A percentile compares a stretch with the other conserved stretches of the same genome.
These are phyloP conservation scores for Liquidambar formosana DNA, from an alignment of 164 flowering plant species.

Conservation along the genomic window DNA sequence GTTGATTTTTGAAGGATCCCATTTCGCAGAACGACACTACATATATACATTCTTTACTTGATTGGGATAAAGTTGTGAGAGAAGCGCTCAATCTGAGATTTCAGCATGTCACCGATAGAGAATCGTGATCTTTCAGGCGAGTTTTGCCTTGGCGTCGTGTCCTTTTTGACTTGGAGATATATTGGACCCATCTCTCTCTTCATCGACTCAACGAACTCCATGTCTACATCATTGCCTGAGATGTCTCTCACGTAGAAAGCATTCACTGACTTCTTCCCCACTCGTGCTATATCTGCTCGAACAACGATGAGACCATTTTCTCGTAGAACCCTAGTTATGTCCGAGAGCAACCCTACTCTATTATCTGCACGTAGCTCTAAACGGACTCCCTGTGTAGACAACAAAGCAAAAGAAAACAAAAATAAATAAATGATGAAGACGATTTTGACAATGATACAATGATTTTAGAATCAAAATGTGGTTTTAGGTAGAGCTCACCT, in stretches of 20 bases:
- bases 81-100: slow-evolving; percentile 49
- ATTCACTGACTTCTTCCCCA: slow-evolving; percentile 55
- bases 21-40: not conserved
- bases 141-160: slow-evolving; percentile 11
- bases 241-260: slow-evolving; percentile 65
- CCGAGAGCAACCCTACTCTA: slow-evolving; percentile 67
- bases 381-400: slow-evolving; percentile 48
- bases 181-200: slow-evolving; percentile 62
- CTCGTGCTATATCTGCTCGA: slow-evolving; percentile 68
- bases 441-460: not conserved
- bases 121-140: slow-evolving; percentile 31
- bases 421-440: not conserved
- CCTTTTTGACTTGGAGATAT: slow-evolving; percentile 35
- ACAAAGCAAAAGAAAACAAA: not conserved
- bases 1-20: too few species aligned
- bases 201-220: slow-evolving; percentile 53
- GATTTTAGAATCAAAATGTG: not conserved
- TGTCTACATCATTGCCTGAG: slow-evolving; percentile 60
- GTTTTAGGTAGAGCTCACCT: slow-evolving; percentile 37
- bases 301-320: slow-evolving; percentile 67
- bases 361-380: slow-evolving; percentile 57
- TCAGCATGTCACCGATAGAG: slow-evolving; percentile 44
- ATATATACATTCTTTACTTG: slow-evolving; percentile 3
- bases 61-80: slow-evolving; percentile 49
- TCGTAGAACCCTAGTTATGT: slow-evolving; percentile 62